Percentiles rank a stretch among this genome's conserved stretches.
Conservation (phyloP, 2,329 filamentous ascomycete species). For the Pseudogymnoascus sp. region DNA sequence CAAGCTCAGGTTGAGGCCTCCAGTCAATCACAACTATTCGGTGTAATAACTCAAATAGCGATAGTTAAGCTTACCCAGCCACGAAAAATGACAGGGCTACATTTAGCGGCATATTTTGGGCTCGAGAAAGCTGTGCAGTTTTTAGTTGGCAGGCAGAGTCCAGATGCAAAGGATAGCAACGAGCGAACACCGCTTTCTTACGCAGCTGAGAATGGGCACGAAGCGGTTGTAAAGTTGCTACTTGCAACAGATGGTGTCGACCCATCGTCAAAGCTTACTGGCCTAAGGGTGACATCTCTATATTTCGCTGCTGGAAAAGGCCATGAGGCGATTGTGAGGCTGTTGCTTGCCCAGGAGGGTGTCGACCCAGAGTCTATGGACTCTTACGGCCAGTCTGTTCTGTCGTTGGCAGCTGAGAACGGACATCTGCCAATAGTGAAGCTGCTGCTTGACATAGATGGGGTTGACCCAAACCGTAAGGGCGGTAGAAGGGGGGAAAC, state of each 20-base stretch:
- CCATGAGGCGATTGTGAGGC: neutral
- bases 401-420: neutral
- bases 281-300: neutral
- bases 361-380: neutral
- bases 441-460: neutral
- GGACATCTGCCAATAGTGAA: neutral
- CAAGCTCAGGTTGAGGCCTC: conserved; percentile 12
- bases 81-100: conserved; percentile 11
- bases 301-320: neutral
- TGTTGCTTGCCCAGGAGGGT: neutral
- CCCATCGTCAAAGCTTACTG: neutral
- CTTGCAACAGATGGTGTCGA: neutral
- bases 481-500: neutral
- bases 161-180: neutral
- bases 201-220: neutral
- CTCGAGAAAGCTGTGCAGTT: neutral
- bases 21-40: conserved; percentile 11
- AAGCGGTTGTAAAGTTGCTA: neutral
- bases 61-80: neutral
- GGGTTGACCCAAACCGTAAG: neutral
- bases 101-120: conserved; percentile 14
- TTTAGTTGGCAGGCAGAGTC: neutral
- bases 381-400: neutral
- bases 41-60: neutral
- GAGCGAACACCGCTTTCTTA: neutral